Conservation (phyloP, 331 rosid genomes). For the Erythrophleum ivorense region DNA sequence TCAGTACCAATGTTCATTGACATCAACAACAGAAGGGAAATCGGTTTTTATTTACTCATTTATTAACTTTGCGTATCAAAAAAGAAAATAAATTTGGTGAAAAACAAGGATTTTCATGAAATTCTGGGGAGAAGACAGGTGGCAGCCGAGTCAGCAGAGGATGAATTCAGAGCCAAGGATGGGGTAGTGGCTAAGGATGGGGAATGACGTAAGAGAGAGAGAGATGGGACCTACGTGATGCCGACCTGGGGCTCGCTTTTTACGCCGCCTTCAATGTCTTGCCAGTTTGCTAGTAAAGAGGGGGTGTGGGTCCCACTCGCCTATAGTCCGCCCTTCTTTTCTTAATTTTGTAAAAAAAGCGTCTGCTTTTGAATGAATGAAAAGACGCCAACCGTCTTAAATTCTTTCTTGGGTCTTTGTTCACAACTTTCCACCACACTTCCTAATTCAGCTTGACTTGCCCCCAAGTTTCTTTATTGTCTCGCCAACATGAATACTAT, state of each 20-base stretch:
- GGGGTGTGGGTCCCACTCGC: background rate
- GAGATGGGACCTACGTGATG: conserved; percentile 22
- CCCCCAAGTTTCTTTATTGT: too few species aligned
- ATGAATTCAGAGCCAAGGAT: conserved; percentile 38
- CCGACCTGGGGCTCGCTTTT: conserved; percentile 47
- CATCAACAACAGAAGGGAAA: background rate
- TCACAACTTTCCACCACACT: too few species aligned
- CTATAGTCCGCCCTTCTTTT: background rate
- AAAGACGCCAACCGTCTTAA: too few species aligned
- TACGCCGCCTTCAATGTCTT: conserved; percentile 67
- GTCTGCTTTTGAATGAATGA: too few species aligned
- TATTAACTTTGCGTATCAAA: background rate
- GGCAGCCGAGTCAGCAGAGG: conserved; percentile 47
- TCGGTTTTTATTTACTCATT: background rate
- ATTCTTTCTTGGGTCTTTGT: too few species aligned
- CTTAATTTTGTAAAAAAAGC: too few species aligned
- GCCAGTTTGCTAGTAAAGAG: background rate
- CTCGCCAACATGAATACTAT: too few species aligned
- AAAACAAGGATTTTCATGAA: background rate
- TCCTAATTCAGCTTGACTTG: too few species aligned
- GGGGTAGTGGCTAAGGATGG: background rate
- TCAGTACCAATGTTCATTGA: background rate
- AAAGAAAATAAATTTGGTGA: background rate
- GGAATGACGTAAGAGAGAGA: conserved; percentile 19
- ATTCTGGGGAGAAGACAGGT: conserved; percentile 51